These are phyloP conservation scores for Penicillium malachiteum DNA, from an alignment of 495 filamentous ascomycete genomes.

Conservation along the genomic window DNA sequence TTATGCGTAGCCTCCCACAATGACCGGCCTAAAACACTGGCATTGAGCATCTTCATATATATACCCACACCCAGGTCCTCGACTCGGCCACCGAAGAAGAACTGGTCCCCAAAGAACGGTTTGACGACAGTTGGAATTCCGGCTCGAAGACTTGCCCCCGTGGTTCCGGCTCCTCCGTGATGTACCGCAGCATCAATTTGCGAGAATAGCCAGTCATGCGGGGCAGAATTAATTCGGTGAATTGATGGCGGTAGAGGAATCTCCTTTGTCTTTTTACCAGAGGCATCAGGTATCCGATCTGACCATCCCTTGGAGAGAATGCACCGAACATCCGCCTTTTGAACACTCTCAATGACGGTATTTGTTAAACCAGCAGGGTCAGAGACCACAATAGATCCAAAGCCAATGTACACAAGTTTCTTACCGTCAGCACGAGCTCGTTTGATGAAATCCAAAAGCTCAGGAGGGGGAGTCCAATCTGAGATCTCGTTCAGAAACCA, in stretches of 20 bases:
- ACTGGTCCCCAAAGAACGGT: slow-evolving; percentile 97
- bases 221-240: slow-evolving; percentile 82
- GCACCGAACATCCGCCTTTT: slow-evolving; percentile 90
- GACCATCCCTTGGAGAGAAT: slow-evolving; percentile 99
- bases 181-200: slow-evolving; percentile 95
- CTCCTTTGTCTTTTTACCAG: slow-evolving; percentile 56
- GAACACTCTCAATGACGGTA: slow-evolving; percentile 85
- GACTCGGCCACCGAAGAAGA: slow-evolving; percentile 86
- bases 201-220: slow-evolving; percentile 94
- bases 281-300: slow-evolving; percentile 70
- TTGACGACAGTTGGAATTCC: slow-evolving; percentile 94
- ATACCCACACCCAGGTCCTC: slow-evolving; percentile 93
- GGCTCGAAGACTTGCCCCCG: slow-evolving; percentile 87
- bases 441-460: slow-evolving; percentile 76
- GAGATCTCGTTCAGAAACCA: slow-evolving; percentile 90
- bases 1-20: slow-evolving; percentile 91
- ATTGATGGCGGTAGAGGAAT: slow-evolving; percentile 77
- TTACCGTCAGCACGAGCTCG: slow-evolving; percentile 77
- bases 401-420: slow-evolving; percentile 95
- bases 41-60: slow-evolving; percentile 84
- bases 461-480: slow-evolving; percentile 72
- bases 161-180: slow-evolving; percentile 93
- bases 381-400: slow-evolving; percentile 93
- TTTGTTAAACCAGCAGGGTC: slow-evolving; percentile 84
- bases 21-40: slow-evolving; percentile 74